A percentile compares a stretch with the other conserved stretches of the same genome.
Conservation (phyloP, 257 asterid genomes). For the Nicotiana tomentosiformis region DNA sequence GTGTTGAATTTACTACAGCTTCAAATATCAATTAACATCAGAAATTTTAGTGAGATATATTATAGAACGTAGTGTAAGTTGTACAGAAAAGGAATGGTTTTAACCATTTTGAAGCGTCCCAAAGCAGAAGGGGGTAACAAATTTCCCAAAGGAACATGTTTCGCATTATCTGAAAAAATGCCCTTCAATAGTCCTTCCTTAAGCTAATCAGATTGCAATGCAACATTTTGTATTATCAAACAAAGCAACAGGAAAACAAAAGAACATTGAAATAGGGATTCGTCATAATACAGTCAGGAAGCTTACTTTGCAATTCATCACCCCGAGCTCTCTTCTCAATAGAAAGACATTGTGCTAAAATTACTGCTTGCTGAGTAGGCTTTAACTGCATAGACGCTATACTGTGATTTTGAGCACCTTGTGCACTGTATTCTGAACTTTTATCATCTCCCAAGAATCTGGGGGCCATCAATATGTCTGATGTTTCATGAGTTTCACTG, state of each 20-base stretch:
- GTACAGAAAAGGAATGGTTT: not conserved
- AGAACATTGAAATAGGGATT: not conserved
- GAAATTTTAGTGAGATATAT: no score
- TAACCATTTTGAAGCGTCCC: not conserved
- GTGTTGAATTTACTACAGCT: no score
- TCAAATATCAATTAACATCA: no score
- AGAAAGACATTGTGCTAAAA: slow-evolving; percentile 67
- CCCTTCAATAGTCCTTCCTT: not conserved
- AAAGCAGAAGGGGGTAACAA: not conserved
- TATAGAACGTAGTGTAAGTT: not conserved
- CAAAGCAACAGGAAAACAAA: not conserved
- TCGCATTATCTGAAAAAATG: not conserved
- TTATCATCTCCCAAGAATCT: slow-evolving; percentile 44
- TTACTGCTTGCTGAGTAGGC: slow-evolving; percentile 70
- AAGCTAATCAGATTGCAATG: not conserved
- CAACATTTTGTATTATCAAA: not conserved
- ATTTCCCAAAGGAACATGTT: slow-evolving; percentile 4
- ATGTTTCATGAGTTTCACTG: slow-evolving; percentile 56
- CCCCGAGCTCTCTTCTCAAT: slow-evolving; percentile 61
- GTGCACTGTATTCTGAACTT: slow-evolving; percentile 28
- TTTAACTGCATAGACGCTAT: slow-evolving; percentile 44
- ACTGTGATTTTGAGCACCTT: slow-evolving; percentile 27
- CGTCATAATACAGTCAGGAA: not conserved
- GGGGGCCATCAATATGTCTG: slow-evolving; percentile 81
- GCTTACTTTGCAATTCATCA: slow-evolving; percentile 79